Evolutionary conservation across 306 rosid species (phyloP).

Genomic region (Adenanthera pavonina): DNA sequence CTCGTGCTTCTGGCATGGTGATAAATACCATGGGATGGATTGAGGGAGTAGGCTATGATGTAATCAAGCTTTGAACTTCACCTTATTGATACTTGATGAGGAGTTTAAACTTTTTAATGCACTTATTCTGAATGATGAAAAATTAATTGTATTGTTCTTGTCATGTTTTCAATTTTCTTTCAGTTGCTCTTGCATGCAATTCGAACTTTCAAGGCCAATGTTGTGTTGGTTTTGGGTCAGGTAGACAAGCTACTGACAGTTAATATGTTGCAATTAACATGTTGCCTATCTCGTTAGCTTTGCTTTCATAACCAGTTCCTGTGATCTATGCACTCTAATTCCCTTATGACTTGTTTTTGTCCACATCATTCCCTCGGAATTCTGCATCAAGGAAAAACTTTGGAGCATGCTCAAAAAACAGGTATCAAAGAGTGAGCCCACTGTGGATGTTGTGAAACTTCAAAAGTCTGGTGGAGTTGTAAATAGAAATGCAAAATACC

Average conservation of each 20-base stretch:
- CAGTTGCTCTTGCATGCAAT: constrained; percentile 95
- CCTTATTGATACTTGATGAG: constrained; percentile 26
- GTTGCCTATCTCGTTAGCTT: constrained; percentile 15
- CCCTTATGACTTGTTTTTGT: neutral
- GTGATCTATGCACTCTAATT: neutral
- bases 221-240: constrained; percentile 95
- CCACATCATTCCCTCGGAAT: constrained; percentile 24
- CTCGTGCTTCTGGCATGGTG: constrained; percentile 96
- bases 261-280: constrained; percentile 1
- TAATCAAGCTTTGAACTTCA: constrained; percentile 39
- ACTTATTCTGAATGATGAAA: constrained; percentile 32
- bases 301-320: constrained; percentile 12
- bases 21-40: constrained; percentile 99
- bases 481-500: constrained; percentile 74
- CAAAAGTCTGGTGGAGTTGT: constrained; percentile 98
- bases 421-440: constrained; percentile 75
- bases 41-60: constrained; percentile 97
- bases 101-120: constrained; percentile 3
- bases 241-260: constrained; percentile 47
- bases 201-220: constrained; percentile 79
- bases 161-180: constrained; percentile 38
- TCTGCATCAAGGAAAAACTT: constrained; percentile 78
- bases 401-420: constrained; percentile 90
- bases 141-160: constrained; percentile 13
- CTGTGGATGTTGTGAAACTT: constrained; percentile 93